Conservation (phyloP, 2,329 filamentous ascomycete genomes). For the Fusarium domesticum region DNA sequence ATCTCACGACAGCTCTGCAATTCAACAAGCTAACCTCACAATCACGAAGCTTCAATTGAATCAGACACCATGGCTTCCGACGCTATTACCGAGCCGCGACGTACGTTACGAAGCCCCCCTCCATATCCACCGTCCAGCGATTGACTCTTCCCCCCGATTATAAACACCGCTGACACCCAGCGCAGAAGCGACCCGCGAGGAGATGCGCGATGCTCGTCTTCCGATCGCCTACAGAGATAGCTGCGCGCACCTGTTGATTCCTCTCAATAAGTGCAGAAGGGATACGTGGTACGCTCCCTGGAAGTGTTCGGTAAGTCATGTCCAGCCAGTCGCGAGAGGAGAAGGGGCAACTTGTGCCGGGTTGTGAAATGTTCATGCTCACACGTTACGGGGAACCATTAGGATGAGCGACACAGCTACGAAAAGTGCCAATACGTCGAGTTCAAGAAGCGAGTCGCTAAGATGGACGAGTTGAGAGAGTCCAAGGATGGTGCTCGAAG, state of each 20-base stretch:
- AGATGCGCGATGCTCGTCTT: constrained; percentile 88
- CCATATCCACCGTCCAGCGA: constrained; percentile 3
- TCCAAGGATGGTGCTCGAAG: constrained; percentile 80
- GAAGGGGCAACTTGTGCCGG: too few species aligned
- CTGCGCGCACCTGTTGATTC: constrained; percentile 92
- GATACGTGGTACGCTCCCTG: constrained; percentile 93
- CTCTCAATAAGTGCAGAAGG: constrained; percentile 89
- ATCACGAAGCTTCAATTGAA: constrained; percentile 35
- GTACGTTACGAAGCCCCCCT: constrained; percentile 30
- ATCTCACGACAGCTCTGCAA: constrained; percentile 28
- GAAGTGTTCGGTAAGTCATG: constrained; percentile 86
- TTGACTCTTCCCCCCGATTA: constrained; percentile 12
- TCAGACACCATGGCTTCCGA: constrained; percentile 37
- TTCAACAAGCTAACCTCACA: constrained; percentile 27
- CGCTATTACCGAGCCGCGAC: constrained; percentile 37
- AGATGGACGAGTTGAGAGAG: constrained; percentile 94
- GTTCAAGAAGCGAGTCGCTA: constrained; percentile 96
- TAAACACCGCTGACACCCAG: constrained; percentile 19
- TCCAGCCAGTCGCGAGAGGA: too few species aligned
- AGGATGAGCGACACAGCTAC: constrained; percentile 97
- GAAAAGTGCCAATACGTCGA: constrained; percentile 99
- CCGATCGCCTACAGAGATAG: constrained; percentile 91
- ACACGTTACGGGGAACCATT: constrained; percentile 20
- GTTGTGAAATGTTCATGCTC: constrained; percentile 14
- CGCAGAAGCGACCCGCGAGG: constrained; percentile 75